These are phyloP conservation scores for Strigomonas culicis DNA, from an alignment of 208 protist genomes.

Conservation along the genomic window DNA sequence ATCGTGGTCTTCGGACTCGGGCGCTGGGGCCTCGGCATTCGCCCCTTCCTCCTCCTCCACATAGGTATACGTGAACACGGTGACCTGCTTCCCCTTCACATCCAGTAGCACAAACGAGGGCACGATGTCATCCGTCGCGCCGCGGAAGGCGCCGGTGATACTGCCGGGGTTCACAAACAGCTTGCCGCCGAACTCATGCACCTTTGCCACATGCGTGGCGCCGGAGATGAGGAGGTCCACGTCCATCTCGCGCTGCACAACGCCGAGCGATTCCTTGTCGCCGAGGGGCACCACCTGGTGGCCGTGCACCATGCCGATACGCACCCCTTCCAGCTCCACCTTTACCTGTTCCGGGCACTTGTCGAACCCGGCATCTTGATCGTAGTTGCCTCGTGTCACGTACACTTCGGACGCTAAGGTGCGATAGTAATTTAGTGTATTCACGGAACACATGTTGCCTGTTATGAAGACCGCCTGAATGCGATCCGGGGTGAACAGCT, in stretches of 20 bases:
- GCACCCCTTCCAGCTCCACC: slow-evolving; percentile 95
- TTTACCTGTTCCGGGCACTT: slow-evolving; percentile 89
- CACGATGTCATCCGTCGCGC: slow-evolving; percentile 49
- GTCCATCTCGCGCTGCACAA: slow-evolving; percentile 96
- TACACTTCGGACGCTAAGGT: slow-evolving; percentile 95
- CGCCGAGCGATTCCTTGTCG: slow-evolving; percentile 92
- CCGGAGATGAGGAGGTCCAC: slow-evolving; percentile 98
- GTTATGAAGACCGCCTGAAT: slow-evolving; percentile 98
- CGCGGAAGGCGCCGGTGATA: slow-evolving; percentile 95
- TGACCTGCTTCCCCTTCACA: slow-evolving; percentile 83
- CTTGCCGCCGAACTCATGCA: slow-evolving; percentile 93
- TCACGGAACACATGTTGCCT: slow-evolving; percentile 96
- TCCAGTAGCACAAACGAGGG: slow-evolving; percentile 98
- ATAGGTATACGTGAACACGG: slow-evolving; percentile 74
- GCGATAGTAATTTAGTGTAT: slow-evolving; percentile 95
- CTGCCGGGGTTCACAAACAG: slow-evolving; percentile 99
- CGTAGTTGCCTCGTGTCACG: slow-evolving; percentile 97
- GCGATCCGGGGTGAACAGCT: slow-evolving; percentile 93
- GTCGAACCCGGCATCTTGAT: slow-evolving; percentile 47
- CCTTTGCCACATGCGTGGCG: slow-evolving; percentile 90
- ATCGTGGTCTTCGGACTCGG: slow-evolving; percentile 10
- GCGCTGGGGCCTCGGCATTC: slow-evolving; percentile 7
- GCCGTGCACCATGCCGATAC: slow-evolving; percentile 97
- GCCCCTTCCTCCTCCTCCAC: slow-evolving; percentile 13
- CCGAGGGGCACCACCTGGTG: slow-evolving; percentile 96